Evolutionary conservation across 1,284 basidiomycete species (phyloP).

Genomic region (Pyrrhoderma lamaoense): DNA sequence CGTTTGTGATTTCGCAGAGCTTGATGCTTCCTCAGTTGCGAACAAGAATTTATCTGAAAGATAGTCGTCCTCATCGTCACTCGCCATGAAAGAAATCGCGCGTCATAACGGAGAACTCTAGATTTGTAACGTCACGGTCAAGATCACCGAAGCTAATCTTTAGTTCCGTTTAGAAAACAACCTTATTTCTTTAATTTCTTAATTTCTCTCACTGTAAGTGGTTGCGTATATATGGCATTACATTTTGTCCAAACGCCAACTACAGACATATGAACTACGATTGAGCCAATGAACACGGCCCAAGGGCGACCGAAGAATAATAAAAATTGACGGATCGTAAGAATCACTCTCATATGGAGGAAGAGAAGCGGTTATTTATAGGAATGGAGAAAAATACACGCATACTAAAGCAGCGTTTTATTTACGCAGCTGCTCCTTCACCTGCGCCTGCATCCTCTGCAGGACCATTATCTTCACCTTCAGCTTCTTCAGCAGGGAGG

Average conservation of each 20-base stretch:
- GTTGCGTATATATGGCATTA: neutral
- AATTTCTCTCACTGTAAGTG: no score
- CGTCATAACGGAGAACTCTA: constrained; percentile 4
- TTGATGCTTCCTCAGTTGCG: constrained; percentile 28
- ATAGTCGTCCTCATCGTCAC: constrained; percentile 70
- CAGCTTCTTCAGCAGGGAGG: constrained; percentile 28
- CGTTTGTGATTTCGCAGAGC: constrained; percentile 39
- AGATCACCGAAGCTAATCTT: no score
- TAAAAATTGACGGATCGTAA: constrained; percentile 3
- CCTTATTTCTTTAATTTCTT: no score
- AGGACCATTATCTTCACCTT: constrained; percentile 19
- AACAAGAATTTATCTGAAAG: constrained; percentile 76
- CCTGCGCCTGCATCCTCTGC: neutral
- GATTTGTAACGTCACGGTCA: no score
- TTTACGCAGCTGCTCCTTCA: neutral
- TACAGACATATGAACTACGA: constrained; percentile 6
- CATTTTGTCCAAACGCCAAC: constrained; percentile 1
- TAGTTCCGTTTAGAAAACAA: no score
- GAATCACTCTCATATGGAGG: neutral
- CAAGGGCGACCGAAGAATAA: constrained; percentile 7
- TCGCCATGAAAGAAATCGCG: constrained; percentile 38
- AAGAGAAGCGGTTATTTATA: neutral
- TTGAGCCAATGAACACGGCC: constrained; percentile 3
- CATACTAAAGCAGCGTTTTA: neutral
- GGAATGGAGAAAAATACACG: neutral